These are phyloP conservation scores for Podaxis sp. DNA, from an alignment of 768 basidiomycete genomes.

Conservation along the genomic window DNA sequence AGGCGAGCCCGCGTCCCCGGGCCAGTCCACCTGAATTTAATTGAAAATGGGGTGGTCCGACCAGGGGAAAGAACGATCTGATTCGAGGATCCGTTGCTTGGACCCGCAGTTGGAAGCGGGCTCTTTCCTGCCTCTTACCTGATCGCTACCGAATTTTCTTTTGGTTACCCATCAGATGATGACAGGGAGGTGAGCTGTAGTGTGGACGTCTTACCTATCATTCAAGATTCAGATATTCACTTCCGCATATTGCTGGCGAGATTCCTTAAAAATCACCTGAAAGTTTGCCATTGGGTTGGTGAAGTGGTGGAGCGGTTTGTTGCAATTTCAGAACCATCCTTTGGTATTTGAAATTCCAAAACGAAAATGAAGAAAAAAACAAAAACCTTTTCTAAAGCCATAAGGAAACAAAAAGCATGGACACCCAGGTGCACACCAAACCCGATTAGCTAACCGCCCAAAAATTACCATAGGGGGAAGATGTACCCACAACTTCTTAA, in stretches of 20 bases:
- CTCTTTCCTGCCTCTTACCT: neutral
- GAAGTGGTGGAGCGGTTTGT: neutral
- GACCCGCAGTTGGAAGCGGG: neutral
- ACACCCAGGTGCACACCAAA: too few species aligned
- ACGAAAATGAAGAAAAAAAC: neutral
- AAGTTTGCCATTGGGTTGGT: neutral
- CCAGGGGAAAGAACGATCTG: neutral
- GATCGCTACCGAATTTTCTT: neutral
- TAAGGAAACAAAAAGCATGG: neutral
- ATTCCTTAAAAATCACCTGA: neutral
- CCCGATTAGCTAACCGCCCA: neutral
- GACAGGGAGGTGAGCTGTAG: neutral
- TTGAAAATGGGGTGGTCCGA: neutral
- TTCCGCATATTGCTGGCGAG: too few species aligned
- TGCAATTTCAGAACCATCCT: neutral
- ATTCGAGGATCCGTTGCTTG: neutral
- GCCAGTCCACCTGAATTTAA: neutral
- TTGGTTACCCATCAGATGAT: neutral
- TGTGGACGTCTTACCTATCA: neutral
- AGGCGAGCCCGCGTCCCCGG: neutral
- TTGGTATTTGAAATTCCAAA: neutral
- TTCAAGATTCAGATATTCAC: too few species aligned
- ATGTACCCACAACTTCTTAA: neutral
- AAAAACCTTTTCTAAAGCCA: neutral
- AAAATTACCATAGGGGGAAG: neutral